Evolutionary conservation across 1,284 basidiomycete genomes (phyloP).

Genomic region (Cutaneotrichosporon sp.): DNA sequence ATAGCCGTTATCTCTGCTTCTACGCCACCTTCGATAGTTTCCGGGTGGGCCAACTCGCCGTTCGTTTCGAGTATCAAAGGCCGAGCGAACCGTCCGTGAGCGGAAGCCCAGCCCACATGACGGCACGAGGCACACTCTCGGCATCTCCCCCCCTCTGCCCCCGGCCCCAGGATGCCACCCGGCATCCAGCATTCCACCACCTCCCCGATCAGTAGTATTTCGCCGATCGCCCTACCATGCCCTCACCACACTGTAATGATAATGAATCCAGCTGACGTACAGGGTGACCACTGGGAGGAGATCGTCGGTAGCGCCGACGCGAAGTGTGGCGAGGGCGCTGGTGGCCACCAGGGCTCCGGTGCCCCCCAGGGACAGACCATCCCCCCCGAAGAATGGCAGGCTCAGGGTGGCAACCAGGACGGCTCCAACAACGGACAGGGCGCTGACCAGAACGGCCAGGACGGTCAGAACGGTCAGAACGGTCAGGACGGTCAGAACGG

Average conservation of each 20-base stretch:
- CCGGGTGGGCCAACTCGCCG: not conserved
- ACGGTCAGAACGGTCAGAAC: not conserved
- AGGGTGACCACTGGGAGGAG: slow-evolving; percentile 10
- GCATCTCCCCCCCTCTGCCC: too few relatives aligned
- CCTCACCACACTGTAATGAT: too few relatives aligned
- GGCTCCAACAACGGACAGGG: not conserved
- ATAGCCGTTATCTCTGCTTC: not conserved
- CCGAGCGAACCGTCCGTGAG: too few relatives aligned
- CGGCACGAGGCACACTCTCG: too few relatives aligned
- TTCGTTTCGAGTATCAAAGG: too few relatives aligned
- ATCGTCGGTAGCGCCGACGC: not conserved
- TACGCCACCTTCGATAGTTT: not conserved
- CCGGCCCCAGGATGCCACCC: too few relatives aligned
- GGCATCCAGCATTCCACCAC: too few relatives aligned
- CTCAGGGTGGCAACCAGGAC: not conserved
- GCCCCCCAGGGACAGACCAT: not conserved
- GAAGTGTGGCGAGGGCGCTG: not conserved
- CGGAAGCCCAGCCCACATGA: too few relatives aligned
- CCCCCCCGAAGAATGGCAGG: too few relatives aligned
- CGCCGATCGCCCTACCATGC: too few relatives aligned
- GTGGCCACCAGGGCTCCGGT: not conserved
- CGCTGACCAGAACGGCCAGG: slow-evolving; percentile 1
- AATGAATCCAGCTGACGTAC: not conserved
- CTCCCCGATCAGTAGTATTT: too few relatives aligned
- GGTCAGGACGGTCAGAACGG: slow-evolving; percentile 3